Evolutionary conservation across 129 eudicot species (phyloP).

Genomic region (Ambrosia artemisiifolia): DNA sequence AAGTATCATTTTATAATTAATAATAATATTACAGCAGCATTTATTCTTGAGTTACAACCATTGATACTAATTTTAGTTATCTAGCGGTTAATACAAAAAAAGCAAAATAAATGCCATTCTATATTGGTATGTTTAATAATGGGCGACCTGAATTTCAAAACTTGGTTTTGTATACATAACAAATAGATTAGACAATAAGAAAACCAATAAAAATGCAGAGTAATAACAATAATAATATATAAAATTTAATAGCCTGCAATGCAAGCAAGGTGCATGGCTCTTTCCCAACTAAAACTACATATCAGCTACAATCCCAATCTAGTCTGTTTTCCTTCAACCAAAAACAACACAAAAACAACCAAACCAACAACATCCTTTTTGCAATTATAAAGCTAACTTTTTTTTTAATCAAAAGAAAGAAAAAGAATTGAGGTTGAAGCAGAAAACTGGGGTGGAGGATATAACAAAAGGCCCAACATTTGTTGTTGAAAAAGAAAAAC

Average conservation of each 20-base stretch:
- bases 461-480: conserved; percentile 9
- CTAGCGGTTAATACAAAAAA: no score
- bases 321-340: conserved; percentile 41
- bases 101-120: no score
- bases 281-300: conserved; percentile 34
- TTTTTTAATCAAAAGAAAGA: conserved; percentile 21
- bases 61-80: no score
- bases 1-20: no score
- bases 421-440: conserved; percentile 31
- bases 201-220: neutral
- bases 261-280: conserved; percentile 29
- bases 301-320: conserved; percentile 43
- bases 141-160: no score
- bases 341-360: conserved; percentile 14
- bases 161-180: no score
- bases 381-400: conserved; percentile 25
- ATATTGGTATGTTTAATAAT: no score
- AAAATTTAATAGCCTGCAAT: conserved; percentile 26
- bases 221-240: conserved; percentile 6
- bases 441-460: conserved; percentile 24
- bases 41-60: no score
- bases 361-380: conserved; percentile 27
- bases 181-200: no score
- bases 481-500: conserved; percentile 10
- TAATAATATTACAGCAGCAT: no score